Evolutionary conservation across 305 asterid species (phyloP).

Genomic region (Fraxinus angustifolia): DNA sequence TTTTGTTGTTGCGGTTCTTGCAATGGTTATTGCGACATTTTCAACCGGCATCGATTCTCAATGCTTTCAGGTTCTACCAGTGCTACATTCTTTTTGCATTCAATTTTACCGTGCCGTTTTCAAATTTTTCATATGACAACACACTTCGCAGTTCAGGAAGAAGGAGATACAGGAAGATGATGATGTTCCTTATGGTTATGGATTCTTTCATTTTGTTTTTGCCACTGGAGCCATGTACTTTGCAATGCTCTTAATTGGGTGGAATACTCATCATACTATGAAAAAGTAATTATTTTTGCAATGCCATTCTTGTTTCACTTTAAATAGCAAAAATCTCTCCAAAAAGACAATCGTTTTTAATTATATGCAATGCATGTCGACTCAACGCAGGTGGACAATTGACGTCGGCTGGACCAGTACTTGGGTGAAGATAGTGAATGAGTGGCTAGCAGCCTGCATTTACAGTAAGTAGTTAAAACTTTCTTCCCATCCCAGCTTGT

Average conservation of each 20-base stretch:
- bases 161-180: conserved; percentile 41
- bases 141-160: conserved; percentile 39
- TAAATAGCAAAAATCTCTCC: neutral
- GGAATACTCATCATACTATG: conserved; percentile 54
- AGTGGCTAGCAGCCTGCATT: conserved; percentile 50
- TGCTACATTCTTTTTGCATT: neutral
- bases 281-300: conserved; percentile 29
- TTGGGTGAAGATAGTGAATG: conserved; percentile 58
- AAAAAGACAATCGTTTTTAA: neutral
- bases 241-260: conserved; percentile 52
- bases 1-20: conserved; percentile 47
- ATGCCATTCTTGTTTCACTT: neutral
- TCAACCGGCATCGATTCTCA: conserved; percentile 52
- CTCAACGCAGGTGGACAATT: conserved; percentile 42
- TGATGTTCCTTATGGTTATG: conserved; percentile 51
- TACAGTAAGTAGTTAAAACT: conserved; percentile 35
- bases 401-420: conserved; percentile 57
- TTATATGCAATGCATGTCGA: neutral
- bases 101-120: neutral
- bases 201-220: conserved; percentile 51
- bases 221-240: conserved; percentile 60
- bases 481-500: neutral
- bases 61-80: conserved; percentile 44
- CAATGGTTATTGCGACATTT: conserved; percentile 54
- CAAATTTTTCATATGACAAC: conserved; percentile 7